phyloP scores from a whole-genome alignment of 768 basidiomycete species.

The Candolleomyces eurysporus region DNA sequence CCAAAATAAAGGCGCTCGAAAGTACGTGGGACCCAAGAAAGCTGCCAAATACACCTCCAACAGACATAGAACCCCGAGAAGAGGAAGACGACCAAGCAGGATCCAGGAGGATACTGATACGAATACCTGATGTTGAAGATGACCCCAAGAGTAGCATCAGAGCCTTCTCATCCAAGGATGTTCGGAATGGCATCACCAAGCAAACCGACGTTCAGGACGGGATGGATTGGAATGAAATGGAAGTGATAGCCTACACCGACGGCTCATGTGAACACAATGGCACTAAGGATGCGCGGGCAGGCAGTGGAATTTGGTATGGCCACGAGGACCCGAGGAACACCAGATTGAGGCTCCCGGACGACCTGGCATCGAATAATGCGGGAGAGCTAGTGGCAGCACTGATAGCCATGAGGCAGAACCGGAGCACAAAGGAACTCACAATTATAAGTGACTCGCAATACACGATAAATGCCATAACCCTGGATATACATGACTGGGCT shows the following conservation, averaged over 20 bases:
- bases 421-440: background rate
- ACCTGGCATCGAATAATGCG: background rate
- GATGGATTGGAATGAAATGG: background rate
- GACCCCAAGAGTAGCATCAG: no score
- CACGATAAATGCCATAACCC: constrained; percentile 12
- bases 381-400: constrained; percentile 12
- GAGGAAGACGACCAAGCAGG: background rate
- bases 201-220: background rate
- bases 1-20: no score
- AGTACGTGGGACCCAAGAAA: background rate
- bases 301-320: constrained; percentile 5
- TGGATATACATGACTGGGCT: constrained; percentile 1
- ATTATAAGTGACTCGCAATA: constrained; percentile 17
- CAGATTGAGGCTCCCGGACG: background rate
- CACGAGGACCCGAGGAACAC: background rate
- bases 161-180: no score
- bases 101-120: background rate
- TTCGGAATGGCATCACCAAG: background rate
- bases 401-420: background rate
- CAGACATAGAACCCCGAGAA: background rate
- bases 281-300: background rate
- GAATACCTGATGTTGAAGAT: no score
- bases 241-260: constrained; percentile 3
- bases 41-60: background rate
- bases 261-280: constrained; percentile 11